Conservation (phyloP, 306 rosid species). For the Arachis stenosperma region DNA sequence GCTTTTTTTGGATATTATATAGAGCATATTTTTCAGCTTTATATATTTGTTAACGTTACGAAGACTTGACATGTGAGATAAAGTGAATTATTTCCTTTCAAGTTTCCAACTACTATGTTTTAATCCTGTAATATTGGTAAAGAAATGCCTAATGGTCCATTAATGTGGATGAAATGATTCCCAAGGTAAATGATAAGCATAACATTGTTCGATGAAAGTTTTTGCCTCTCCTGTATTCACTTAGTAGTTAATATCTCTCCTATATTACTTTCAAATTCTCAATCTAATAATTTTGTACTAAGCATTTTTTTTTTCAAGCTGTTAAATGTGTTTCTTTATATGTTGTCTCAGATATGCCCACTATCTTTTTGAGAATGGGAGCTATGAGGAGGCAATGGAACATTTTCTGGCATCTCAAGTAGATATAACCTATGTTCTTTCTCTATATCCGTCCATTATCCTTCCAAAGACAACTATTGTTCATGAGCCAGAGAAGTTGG, state of each 20-base stretch:
- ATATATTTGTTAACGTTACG: constrained; percentile 12
- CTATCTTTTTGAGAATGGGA: constrained; percentile 90
- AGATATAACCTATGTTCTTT: constrained; percentile 86
- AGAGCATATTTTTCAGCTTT: constrained; percentile 16
- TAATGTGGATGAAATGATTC: constrained; percentile 12
- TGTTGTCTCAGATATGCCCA: constrained; percentile 81
- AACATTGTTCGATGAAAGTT: constrained; percentile 18
- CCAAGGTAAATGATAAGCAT: constrained; percentile 5
- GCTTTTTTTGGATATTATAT: background rate
- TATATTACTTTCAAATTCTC: constrained; percentile 6
- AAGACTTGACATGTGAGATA: constrained; percentile 19
- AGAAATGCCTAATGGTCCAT: background rate
- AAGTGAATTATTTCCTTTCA: constrained; percentile 28
- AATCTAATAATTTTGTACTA: constrained; percentile 26
- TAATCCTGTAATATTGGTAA: constrained; percentile 10
- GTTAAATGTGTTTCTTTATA: constrained; percentile 39
- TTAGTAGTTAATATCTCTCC: background rate
- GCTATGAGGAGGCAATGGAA: constrained; percentile 97
- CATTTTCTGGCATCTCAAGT: constrained; percentile 93
- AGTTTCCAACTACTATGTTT: background rate
- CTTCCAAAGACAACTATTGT: constrained; percentile 83
- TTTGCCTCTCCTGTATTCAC: constrained; percentile 17
- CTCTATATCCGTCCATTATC: constrained; percentile 75
- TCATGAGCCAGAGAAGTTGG: constrained; percentile 77
- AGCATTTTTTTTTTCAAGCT: background rate